Conservation (phyloP, 2,329 filamentous ascomycete species). For the Tolypocladium ovalisporum region DNA sequence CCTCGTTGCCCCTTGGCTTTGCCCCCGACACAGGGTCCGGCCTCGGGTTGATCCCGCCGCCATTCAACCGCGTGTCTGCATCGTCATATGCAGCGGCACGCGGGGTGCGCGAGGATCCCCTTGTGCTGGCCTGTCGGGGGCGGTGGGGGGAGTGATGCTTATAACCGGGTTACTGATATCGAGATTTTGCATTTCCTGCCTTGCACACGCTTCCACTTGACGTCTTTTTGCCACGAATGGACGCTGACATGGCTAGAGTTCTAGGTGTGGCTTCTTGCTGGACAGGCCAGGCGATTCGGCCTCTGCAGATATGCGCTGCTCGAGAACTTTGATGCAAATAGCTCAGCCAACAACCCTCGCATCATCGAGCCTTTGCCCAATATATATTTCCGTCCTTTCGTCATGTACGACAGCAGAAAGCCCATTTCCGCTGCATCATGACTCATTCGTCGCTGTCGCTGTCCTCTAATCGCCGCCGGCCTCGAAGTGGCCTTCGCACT, state of each 20-base stretch:
- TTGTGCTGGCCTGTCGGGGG: constrained; percentile 15
- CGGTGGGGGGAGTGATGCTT: constrained; percentile 32
- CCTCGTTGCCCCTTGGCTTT: constrained; percentile 8
- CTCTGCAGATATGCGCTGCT: background rate
- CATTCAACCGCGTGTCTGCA: constrained; percentile 11
- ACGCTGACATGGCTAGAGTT: constrained; percentile 3
- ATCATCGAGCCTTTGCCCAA: background rate
- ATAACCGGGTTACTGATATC: constrained; percentile 34
- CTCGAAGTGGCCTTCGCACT: constrained; percentile 11
- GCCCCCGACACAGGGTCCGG: constrained; percentile 1
- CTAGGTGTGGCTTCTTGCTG: background rate
- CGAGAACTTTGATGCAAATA: constrained; percentile 4
- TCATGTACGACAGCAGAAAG: background rate
- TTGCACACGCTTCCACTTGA: background rate
- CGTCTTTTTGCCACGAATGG: background rate
- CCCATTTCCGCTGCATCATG: background rate
- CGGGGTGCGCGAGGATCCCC: constrained; percentile 8
- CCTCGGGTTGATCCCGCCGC: constrained; percentile 7
- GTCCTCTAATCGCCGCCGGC: constrained; percentile 16
- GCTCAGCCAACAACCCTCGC: constrained; percentile 4
- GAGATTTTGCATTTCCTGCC: constrained; percentile 12
- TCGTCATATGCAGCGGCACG: constrained; percentile 22
- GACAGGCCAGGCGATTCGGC: background rate
- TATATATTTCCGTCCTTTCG: background rate
- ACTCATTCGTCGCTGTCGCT: constrained; percentile 17